Percentiles rank a stretch among this genome's conserved stretches.
Evolutionary conservation across 768 basidiomycete species (phyloP).

Genomic region (Tylopilus sp.): DNA sequence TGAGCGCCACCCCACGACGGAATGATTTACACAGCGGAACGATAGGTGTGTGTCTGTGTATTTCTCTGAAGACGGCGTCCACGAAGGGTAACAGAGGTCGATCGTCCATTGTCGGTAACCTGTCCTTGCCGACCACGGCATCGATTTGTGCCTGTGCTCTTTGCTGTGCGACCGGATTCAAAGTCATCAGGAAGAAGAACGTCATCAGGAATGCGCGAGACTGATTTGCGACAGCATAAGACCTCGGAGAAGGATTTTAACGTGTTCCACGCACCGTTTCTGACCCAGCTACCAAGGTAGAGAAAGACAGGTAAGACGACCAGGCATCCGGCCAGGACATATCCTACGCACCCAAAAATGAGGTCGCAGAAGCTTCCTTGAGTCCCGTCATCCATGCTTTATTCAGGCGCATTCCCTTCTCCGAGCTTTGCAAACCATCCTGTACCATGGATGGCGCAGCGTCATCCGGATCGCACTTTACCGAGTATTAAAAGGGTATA

Average conservation of each 20-base stretch:
- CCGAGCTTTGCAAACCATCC: background rate
- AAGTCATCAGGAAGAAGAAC: too few species aligned
- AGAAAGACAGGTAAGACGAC: too few species aligned
- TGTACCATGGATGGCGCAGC: too few species aligned
- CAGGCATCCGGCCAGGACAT: background rate
- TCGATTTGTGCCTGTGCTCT: too few species aligned
- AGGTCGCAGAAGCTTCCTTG: background rate
- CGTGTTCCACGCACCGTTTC: background rate
- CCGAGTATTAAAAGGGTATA: background rate
- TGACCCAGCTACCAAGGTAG: background rate
- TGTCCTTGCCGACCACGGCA: too few species aligned
- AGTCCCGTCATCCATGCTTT: background rate
- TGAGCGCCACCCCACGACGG: too few species aligned
- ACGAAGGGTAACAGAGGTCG: too few species aligned
- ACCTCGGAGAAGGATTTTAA: too few species aligned
- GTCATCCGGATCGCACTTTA: background rate
- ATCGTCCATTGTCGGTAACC: too few species aligned
- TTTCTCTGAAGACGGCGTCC: conserved; percentile 1
- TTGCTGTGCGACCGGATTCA: too few species aligned
- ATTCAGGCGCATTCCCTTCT: background rate
- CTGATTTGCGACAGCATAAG: background rate
- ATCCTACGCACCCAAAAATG: background rate
- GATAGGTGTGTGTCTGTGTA: background rate
- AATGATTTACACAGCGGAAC: background rate
- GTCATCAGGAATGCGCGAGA: background rate